Conservation (phyloP, 1,284 basidiomycete species). For the Sporisorium graminicola region DNA sequence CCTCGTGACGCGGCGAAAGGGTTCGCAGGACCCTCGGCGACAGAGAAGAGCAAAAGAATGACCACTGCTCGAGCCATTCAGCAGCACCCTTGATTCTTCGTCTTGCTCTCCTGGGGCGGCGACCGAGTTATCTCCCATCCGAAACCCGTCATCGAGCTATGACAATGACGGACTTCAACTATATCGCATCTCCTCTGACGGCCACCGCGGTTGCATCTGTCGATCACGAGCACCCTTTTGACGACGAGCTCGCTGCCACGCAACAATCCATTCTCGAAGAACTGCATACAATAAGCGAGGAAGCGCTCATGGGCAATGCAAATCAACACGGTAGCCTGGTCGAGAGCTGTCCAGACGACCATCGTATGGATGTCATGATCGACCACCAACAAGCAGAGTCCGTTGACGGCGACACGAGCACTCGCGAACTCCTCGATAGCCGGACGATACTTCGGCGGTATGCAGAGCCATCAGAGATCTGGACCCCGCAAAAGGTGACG, state of each 20-base stretch:
- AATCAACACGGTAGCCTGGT: not conserved
- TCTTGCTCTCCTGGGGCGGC: not conserved
- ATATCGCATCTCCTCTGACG: not conserved
- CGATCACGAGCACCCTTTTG: slow-evolving; percentile 2
- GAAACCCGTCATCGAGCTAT: not conserved
- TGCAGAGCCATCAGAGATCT: not conserved
- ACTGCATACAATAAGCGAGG: slow-evolving; percentile 46
- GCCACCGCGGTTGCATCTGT: slow-evolving; percentile 1
- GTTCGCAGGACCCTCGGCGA: not conserved
- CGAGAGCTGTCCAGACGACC: not conserved
- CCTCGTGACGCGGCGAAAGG: not conserved
- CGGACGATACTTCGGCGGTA: not conserved
- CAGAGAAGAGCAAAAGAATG: not conserved
- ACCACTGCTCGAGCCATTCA: not conserved
- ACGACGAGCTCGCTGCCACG: slow-evolving; percentile 41
- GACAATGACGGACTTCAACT: not conserved
- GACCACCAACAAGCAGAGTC: not conserved
- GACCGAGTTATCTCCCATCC: not conserved
- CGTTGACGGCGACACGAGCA: not conserved
- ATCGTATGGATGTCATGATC: not conserved
- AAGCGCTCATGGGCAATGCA: slow-evolving; percentile 6
- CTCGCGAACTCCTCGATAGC: not conserved
- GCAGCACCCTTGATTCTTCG: not conserved
- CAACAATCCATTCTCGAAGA: slow-evolving; percentile 48
- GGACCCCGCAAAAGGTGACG: not conserved